Evolutionary conservation across 805 yeast species (phyloP).

Genomic region (Tetrapisispora phaffii): DNA sequence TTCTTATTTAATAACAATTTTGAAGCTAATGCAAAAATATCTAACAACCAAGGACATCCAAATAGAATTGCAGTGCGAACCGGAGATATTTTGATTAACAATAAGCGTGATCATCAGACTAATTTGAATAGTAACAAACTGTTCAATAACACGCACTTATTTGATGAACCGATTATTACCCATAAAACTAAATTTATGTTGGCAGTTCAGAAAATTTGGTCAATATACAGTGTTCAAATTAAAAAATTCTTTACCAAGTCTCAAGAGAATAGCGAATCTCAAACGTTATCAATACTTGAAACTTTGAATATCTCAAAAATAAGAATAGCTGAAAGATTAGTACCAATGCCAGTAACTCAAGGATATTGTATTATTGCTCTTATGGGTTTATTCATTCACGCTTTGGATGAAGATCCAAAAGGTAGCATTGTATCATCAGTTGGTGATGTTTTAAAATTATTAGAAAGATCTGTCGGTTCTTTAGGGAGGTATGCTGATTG

Average conservation of each 20-base stretch:
- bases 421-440: conserved; percentile 45
- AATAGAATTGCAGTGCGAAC: not conserved
- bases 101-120: not conserved
- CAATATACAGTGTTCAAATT: not conserved
- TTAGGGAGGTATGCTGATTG: conserved; percentile 37
- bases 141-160: conserved; percentile 5
- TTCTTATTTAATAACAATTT: not conserved
- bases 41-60: not conserved
- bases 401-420: conserved; percentile 56
- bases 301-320: conserved; percentile 22
- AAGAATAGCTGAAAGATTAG: conserved; percentile 51
- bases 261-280: not conserved
- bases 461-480: conserved; percentile 52
- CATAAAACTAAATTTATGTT: conserved; percentile 4
- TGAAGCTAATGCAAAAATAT: not conserved
- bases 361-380: conserved; percentile 53
- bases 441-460: conserved; percentile 49
- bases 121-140: not conserved
- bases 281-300: conserved; percentile 13
- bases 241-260: not conserved
- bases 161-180: conserved; percentile 7
- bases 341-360: conserved; percentile 54
- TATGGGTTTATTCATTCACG: conserved; percentile 39
- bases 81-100: not conserved
- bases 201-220: conserved; percentile 1